phyloP scores from a whole-genome alignment of 768 basidiomycete species.

The Auriscalpium vulgare region DNA sequence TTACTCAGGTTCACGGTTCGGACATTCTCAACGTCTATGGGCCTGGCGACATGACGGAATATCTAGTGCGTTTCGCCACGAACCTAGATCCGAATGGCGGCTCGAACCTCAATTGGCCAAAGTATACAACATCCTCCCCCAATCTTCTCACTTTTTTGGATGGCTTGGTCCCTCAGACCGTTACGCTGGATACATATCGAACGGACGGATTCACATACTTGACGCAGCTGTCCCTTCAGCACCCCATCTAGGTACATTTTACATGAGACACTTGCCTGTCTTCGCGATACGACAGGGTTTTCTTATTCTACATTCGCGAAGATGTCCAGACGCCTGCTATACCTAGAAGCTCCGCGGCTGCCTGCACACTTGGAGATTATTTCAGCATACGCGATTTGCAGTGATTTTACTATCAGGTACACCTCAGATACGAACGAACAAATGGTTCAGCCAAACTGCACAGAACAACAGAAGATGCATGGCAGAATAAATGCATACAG shows the following conservation, averaged over 20 bases:
- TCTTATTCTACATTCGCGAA: too few relatives aligned
- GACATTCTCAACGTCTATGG: constrained; percentile 7
- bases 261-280: too few relatives aligned
- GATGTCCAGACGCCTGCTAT: too few relatives aligned
- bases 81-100: constrained; percentile 22
- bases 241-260: background rate
- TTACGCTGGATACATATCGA: constrained; percentile 17
- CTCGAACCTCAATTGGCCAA: constrained; percentile 6
- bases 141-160: constrained; percentile 11
- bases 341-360: too few relatives aligned
- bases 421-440: too few relatives aligned
- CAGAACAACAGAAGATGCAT: too few relatives aligned
- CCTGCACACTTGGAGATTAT: too few relatives aligned
- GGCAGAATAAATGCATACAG: too few relatives aligned
- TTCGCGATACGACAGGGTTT: too few relatives aligned
- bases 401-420: too few relatives aligned
- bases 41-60: constrained; percentile 8
- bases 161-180: background rate
- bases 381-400: too few relatives aligned
- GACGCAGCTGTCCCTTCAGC: background rate
- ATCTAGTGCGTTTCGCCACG: constrained; percentile 18
- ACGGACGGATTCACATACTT: background rate
- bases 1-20: background rate
- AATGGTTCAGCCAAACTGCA: too few relatives aligned
- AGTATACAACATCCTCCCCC: constrained; percentile 3